Percentiles rank a stretch among this genome's conserved stretches.
Evolutionary conservation across 805 yeast species (phyloP).

Genomic region (Kockiozyma suomiensis): DNA sequence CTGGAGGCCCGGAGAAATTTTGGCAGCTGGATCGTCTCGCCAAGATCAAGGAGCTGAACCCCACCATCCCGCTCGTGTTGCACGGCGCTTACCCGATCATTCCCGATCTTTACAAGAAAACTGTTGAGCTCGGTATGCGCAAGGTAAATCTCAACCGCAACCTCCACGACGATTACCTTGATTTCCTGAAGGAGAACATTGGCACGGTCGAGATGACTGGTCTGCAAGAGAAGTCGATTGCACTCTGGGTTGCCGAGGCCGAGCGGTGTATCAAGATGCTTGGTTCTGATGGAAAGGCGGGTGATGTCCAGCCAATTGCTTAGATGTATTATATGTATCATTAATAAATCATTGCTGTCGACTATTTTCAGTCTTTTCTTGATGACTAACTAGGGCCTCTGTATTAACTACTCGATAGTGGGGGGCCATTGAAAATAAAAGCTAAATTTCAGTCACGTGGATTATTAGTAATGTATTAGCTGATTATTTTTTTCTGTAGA

Average conservation of each 20-base stretch:
- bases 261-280: slow-evolving; percentile 40
- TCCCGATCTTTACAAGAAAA: slow-evolving; percentile 39
- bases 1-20: slow-evolving; percentile 43
- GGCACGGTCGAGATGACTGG: slow-evolving; percentile 39
- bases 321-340: slow-evolving; percentile 3
- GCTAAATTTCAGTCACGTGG: too few relatives aligned
- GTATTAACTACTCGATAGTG: too few relatives aligned
- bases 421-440: too few relatives aligned
- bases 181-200: slow-evolving; percentile 37
- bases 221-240: slow-evolving; percentile 39
- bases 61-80: slow-evolving; percentile 40
- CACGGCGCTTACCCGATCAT: slow-evolving; percentile 45
- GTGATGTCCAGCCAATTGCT: slow-evolving; percentile 14
- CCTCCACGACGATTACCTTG: slow-evolving; percentile 40
- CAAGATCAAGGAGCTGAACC: slow-evolving; percentile 32
- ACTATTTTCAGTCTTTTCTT: too few relatives aligned
- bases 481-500: too few relatives aligned
- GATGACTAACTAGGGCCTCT: too few relatives aligned
- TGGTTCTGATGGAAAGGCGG: slow-evolving; percentile 41
- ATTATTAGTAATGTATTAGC: neutral
- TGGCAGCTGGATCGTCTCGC: slow-evolving; percentile 38
- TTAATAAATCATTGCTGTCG: neutral
- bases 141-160: slow-evolving; percentile 44
- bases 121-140: slow-evolving; percentile 41
- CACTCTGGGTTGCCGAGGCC: slow-evolving; percentile 39